Base-by-base conservation (phyloP, 768 basidiomycete genomes). In the Collybia mongolica region DNA sequence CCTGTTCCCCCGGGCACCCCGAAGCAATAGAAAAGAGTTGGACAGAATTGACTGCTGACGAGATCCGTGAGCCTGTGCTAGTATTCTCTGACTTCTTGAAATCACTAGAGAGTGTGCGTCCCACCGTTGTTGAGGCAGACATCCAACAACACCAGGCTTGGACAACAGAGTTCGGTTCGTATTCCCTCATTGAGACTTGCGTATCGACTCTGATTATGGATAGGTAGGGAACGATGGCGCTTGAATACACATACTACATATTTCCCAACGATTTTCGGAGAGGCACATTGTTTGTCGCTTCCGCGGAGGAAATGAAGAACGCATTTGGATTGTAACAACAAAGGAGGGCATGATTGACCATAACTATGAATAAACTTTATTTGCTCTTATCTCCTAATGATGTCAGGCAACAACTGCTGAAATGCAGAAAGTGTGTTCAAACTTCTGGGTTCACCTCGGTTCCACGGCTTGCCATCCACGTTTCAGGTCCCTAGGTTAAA, bases 1-100 rank as follows among this genome's bases (percentile, higher is more conserved):
- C 97, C 2, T 99, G 97, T 65, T 98, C 95, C 1, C 95, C 97
- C 1, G 95, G 96, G 7, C 93, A 95, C 57, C 76, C 83, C 0
- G 82, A 82, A 0, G 94, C 90, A 0, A 74, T 82, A 42, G 96
- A 98, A 72, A 93, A 88, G 74, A 73, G 83, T 4, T 98, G 96
- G 96, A 81, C 88, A 18, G 88, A 90, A 48, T 76, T 99, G 39
- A 84, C 85, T 38, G 85, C 88, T 2, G 90, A 98, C 47, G 91
- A 97, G 64, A 72, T 98, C 35, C 73, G 85, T n/a, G 96, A 98
- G 65, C 96, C 97, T 1, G 79, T 86, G 44, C 72, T 98, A 65
- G 82, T 72, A 49, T 45, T 91, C 26, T 73, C 70, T 8, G 94
- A 97, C 65, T 98, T 98, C 63, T 60, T 95, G 63, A 87, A 86